A percentile compares a stretch with the other conserved stretches of the same genome.
phyloP scores from a whole-genome alignment of 257 asterid species.

The Buddleja alternifolia region DNA sequence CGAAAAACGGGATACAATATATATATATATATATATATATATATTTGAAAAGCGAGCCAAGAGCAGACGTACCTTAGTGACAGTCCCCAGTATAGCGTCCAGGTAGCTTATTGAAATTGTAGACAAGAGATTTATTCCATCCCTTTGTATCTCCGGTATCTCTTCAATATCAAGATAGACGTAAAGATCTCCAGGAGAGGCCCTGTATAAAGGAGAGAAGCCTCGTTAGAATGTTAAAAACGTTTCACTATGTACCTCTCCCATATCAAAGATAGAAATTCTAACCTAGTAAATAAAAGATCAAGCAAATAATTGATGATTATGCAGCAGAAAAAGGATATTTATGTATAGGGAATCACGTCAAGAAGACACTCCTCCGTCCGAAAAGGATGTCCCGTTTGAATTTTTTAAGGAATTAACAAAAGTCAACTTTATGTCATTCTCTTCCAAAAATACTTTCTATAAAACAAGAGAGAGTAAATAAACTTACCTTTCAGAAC shows the following conservation, averaged over 20 bases:
- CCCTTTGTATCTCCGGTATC: conserved; percentile 94
- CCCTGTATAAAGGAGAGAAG: conserved; percentile 51
- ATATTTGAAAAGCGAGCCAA: conserved; percentile 15
- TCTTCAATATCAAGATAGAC: conserved; percentile 94
- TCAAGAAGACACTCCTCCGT: too few relatives aligned
- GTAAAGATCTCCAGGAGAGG: conserved; percentile 89
- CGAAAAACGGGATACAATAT: not conserved
- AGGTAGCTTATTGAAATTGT: conserved; percentile 77
- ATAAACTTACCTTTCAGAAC: too few relatives aligned
- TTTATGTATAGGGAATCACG: not conserved
- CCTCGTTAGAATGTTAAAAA: conserved; percentile 23
- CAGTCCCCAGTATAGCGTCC: conserved; percentile 91
- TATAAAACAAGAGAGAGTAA: too few relatives aligned
- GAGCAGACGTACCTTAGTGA: conserved; percentile 57
- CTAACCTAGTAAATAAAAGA: conserved; percentile 11
- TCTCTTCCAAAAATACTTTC: too few relatives aligned
- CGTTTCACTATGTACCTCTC: not conserved
- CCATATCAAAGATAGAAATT: conserved; percentile 4
- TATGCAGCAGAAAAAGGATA: not conserved
- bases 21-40: not conserved
- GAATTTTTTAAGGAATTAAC: too few relatives aligned
- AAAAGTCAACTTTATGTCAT: too few relatives aligned
- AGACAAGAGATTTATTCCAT: conserved; percentile 89
- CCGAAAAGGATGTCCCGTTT: too few relatives aligned
- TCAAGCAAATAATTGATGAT: conserved; percentile 17